A percentile compares a stretch with the other conserved stretches of the same genome.
These are phyloP conservation scores for Tolypocladium album DNA, from an alignment of 2,329 filamentous ascomycete species.

Conservation along the genomic window DNA sequence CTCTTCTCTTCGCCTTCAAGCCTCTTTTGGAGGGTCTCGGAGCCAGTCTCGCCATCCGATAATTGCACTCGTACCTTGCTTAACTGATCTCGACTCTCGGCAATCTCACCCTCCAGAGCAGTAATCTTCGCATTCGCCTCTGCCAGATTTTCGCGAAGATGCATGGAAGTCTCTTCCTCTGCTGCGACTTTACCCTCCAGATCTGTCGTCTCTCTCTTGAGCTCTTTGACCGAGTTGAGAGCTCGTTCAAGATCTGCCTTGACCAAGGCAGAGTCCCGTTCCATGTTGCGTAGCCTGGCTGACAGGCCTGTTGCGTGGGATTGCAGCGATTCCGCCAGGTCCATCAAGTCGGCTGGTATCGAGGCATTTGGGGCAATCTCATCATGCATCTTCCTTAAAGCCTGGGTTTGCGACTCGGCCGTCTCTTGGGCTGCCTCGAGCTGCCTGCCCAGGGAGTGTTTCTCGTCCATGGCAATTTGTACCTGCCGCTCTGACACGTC, in stretches of 20 bases:
- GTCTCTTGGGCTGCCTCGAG: conserved; percentile 39
- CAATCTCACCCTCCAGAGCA: conserved; percentile 46
- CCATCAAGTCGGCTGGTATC: conserved; percentile 43
- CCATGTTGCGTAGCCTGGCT: conserved; percentile 47
- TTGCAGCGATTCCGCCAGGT: conserved; percentile 50
- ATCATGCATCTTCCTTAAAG: conserved; percentile 47
- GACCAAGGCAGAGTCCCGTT: conserved; percentile 49
- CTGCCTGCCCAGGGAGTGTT: conserved; percentile 37
- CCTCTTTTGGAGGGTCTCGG: conserved; percentile 64
- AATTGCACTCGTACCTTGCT: conserved; percentile 59
- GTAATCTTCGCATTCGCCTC: conserved; percentile 42
- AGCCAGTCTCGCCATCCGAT: conserved; percentile 73
- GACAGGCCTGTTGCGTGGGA: conserved; percentile 46
- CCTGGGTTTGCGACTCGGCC: conserved; percentile 38
- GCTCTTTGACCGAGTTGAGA: conserved; percentile 39
- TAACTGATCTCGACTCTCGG: conserved; percentile 59
- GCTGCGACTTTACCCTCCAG: conserved; percentile 40
- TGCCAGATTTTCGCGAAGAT: conserved; percentile 41
- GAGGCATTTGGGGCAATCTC: conserved; percentile 44
- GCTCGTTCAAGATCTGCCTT: conserved; percentile 53
- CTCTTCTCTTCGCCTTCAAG: conserved; percentile 67
- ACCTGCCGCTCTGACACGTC: conserved; percentile 48
- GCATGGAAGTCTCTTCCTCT: conserved; percentile 39
- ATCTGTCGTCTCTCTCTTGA: conserved; percentile 46
- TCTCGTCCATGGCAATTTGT: conserved; percentile 43